Percentiles rank a stretch among this genome's conserved stretches.
phyloP scores from a whole-genome alignment of 805 yeast species.

The Cyberlindnera xishuangbannaensis region DNA sequence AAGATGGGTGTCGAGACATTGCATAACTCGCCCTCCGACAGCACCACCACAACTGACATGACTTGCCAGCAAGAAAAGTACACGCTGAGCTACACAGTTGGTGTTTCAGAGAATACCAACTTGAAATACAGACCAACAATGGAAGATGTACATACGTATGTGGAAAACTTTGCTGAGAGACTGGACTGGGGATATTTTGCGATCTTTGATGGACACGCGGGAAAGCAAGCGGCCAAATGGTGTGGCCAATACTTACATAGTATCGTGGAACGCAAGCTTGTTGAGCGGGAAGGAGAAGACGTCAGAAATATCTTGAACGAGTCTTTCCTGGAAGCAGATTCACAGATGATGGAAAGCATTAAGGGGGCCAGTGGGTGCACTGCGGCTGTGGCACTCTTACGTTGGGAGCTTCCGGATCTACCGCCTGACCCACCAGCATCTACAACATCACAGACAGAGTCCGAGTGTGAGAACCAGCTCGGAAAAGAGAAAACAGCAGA shows the following conservation, averaged over 20 bases:
- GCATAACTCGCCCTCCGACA: neutral
- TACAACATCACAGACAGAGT: too few relatives aligned
- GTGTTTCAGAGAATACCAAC: slow-evolving; percentile 89
- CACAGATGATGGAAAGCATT: slow-evolving; percentile 50
- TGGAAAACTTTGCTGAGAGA: slow-evolving; percentile 86
- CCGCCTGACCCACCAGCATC: slow-evolving; percentile 1
- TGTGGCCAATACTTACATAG: slow-evolving; percentile 83
- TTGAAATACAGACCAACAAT: slow-evolving; percentile 73
- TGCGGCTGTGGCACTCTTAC: slow-evolving; percentile 85
- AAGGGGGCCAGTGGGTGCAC: slow-evolving; percentile 86
- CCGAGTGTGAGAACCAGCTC: too few relatives aligned
- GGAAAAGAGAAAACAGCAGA: too few relatives aligned
- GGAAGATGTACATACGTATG: slow-evolving; percentile 96
- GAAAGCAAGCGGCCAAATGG: slow-evolving; percentile 88
- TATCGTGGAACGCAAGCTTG: slow-evolving; percentile 53
- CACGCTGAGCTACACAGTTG: slow-evolving; percentile 70
- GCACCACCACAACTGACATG: slow-evolving; percentile 2
- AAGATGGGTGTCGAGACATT: slow-evolving; percentile 3
- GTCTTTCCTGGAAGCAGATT: slow-evolving; percentile 74
- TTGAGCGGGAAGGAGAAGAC: slow-evolving; percentile 42
- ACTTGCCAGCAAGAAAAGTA: slow-evolving; percentile 15
- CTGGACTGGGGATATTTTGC: slow-evolving; percentile 95
- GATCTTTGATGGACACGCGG: slow-evolving; percentile 96
- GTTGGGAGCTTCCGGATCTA: slow-evolving; percentile 62
- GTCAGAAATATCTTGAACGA: slow-evolving; percentile 61